Evolutionary conservation across 164 flowering plant species (phyloP).

Genomic region (Magnolia sinica): DNA sequence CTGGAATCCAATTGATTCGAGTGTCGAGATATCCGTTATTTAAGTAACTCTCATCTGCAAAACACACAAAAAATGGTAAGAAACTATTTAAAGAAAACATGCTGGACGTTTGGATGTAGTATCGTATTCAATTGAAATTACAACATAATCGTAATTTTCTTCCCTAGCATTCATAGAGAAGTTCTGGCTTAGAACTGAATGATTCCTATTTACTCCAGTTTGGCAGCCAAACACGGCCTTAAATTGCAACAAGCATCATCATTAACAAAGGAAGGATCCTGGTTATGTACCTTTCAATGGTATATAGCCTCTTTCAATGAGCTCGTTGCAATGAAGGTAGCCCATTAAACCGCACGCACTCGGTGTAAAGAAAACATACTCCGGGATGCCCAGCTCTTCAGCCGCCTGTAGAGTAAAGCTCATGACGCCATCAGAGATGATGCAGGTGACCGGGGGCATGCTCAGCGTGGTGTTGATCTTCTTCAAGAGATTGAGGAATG

Average conservation of each 20-base stretch:
- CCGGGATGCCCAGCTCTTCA: conserved; percentile 27
- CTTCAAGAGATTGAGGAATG: conserved; percentile 25
- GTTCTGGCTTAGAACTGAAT: no score
- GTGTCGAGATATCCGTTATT: conserved; percentile 11
- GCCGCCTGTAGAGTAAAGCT: conserved; percentile 29
- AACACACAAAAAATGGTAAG: background rate
- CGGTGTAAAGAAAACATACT: conserved; percentile 27
- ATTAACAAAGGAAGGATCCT: no score
- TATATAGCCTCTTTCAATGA: conserved; percentile 17
- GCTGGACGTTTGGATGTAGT: no score
- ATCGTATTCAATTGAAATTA: no score
- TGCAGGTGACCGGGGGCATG: conserved; percentile 26
- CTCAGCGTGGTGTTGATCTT: conserved; percentile 18
- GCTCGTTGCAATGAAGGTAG: conserved; percentile 10
- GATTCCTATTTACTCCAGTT: no score
- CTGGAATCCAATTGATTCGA: conserved; percentile 7
- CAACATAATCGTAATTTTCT: no score
- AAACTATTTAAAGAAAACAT: no score
- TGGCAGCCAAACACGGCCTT: no score
- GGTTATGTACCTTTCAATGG: conserved; percentile 35
- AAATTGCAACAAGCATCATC: no score
- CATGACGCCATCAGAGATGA: conserved; percentile 37
- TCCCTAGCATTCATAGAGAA: no score
- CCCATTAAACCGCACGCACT: conserved; percentile 27
- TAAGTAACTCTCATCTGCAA: conserved; percentile 4